Conservation (phyloP, 2,329 filamentous ascomycete genomes). For the Zarea fungicola region DNA sequence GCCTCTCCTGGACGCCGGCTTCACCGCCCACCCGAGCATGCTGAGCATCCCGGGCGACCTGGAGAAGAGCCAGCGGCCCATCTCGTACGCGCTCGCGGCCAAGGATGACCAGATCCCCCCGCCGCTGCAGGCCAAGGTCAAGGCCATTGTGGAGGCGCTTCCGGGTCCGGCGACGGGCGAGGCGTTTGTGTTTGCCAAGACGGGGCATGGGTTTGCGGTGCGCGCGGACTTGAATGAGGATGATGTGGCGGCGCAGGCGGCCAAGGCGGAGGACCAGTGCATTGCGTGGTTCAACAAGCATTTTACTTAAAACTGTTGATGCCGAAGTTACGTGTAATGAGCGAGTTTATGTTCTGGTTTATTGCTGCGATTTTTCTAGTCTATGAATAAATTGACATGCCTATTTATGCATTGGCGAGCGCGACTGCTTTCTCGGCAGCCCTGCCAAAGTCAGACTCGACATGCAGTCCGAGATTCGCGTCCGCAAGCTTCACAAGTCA, state of each 20-base stretch:
- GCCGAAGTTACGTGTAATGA: no score
- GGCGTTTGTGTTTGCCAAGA: slow-evolving; percentile 31
- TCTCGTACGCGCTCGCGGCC: slow-evolving; percentile 43
- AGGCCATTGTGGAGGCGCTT: slow-evolving; percentile 30
- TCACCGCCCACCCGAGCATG: slow-evolving; percentile 48
- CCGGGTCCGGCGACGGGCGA: slow-evolving; percentile 30
- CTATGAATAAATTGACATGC: not conserved
- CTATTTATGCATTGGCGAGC: slow-evolving; percentile 15
- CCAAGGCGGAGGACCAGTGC: slow-evolving; percentile 28
- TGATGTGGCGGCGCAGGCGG: slow-evolving; percentile 23
- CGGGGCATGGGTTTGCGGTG: slow-evolving; percentile 38
- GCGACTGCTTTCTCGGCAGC: slow-evolving; percentile 20
- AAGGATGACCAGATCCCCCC: slow-evolving; percentile 35
- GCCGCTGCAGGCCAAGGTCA: slow-evolving; percentile 28
- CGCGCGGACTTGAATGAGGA: slow-evolving; percentile 25
- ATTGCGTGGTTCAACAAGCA: slow-evolving; percentile 29
- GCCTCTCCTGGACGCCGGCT: slow-evolving; percentile 45
- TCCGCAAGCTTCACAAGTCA: slow-evolving; percentile 20
- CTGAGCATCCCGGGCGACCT: slow-evolving; percentile 44
- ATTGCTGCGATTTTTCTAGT: no score
- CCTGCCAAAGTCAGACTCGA: slow-evolving; percentile 25
- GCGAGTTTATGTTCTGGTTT: no score
- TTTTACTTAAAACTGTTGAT: slow-evolving; percentile 9
- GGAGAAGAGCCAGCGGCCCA: slow-evolving; percentile 37
- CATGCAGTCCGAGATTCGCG: slow-evolving; percentile 21